phyloP scores from a whole-genome alignment of 2,329 filamentous ascomycete genomes.

The Aspergillus jensenii region DNA sequence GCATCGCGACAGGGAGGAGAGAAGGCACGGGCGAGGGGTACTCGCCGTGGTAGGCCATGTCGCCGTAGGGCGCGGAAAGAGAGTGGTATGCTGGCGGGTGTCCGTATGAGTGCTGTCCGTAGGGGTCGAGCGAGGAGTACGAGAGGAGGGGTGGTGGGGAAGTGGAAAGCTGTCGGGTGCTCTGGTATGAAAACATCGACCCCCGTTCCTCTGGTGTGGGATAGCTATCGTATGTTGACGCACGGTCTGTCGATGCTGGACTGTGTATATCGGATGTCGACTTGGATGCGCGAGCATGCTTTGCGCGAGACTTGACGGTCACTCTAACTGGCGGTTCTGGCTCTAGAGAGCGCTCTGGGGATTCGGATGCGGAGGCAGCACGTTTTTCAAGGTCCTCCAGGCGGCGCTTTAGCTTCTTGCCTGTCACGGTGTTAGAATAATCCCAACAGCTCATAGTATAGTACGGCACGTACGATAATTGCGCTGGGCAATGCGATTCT shows the following conservation, averaged over 20 bases:
- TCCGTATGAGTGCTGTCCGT: conserved; percentile 35
- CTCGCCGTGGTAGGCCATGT: conserved; percentile 36
- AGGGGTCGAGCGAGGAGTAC: conserved; percentile 47
- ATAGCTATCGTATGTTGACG: conserved; percentile 36
- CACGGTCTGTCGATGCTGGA: conserved; percentile 28
- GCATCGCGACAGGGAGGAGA: conserved; percentile 46
- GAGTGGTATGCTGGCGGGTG: conserved; percentile 37
- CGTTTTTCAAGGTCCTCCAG: conserved; percentile 64
- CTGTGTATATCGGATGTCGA: conserved; percentile 25
- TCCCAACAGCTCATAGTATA: neutral
- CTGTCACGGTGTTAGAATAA: conserved; percentile 30
- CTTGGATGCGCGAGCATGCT: conserved; percentile 26
- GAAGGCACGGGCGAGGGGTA: conserved; percentile 43
- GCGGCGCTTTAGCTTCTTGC: conserved; percentile 68
- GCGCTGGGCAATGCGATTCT: conserved; percentile 95
- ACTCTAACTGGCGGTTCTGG: conserved; percentile 39
- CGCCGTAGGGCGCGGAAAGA: conserved; percentile 31
- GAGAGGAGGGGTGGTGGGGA: conserved; percentile 58
- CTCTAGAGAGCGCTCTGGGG: conserved; percentile 60
- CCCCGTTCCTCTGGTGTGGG: conserved; percentile 46
- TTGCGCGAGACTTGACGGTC: conserved; percentile 26
- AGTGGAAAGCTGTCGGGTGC: conserved; percentile 58
- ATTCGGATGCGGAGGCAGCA: conserved; percentile 61
- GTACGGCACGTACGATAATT: conserved; percentile 77
- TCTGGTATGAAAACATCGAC: conserved; percentile 58